These are phyloP conservation scores for Aspergillus quadricinctus DNA, from an alignment of 2,329 filamentous ascomycete genomes.

Conservation along the genomic window DNA sequence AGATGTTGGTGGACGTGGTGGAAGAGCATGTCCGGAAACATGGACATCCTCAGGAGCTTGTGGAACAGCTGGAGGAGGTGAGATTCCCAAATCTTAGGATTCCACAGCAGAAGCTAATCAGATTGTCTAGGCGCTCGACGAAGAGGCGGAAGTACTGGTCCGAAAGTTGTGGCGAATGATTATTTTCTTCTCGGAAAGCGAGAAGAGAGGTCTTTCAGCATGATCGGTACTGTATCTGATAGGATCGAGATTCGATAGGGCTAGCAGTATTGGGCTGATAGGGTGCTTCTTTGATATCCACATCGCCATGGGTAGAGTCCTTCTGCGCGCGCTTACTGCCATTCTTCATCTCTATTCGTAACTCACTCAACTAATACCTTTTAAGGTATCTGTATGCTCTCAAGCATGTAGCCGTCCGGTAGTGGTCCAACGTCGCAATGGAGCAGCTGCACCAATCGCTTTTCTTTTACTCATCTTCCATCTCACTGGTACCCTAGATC, in stretches of 20 bases:
- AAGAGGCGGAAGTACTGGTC: conserved; percentile 88
- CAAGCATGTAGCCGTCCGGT: neutral
- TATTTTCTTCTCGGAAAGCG: conserved; percentile 93
- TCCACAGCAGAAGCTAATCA: conserved; percentile 28
- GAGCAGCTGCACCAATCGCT: neutral
- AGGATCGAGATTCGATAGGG: neutral
- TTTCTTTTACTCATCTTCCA: neutral
- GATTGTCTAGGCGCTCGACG: conserved; percentile 68
- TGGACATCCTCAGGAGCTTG: conserved; percentile 70
- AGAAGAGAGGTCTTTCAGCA: conserved; percentile 78
- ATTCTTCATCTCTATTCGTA: neutral
- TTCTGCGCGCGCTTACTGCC: neutral
- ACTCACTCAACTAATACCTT: neutral
- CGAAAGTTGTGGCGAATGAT: conserved; percentile 98
- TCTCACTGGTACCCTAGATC: neutral
- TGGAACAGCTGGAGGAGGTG: conserved; percentile 79
- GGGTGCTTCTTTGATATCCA: conserved; percentile 4
- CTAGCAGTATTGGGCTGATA: neutral
- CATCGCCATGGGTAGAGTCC: neutral
- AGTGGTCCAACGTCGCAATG: neutral
- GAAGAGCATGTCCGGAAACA: conserved; percentile 78
- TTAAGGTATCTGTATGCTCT: neutral
- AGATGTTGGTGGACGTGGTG: conserved; percentile 89
- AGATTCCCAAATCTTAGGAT: conserved; percentile 27
- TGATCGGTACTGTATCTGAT: conserved; percentile 27